Evolutionary conservation across 306 rosid species (phyloP).

Genomic region (Begonia masoniana): DNA sequence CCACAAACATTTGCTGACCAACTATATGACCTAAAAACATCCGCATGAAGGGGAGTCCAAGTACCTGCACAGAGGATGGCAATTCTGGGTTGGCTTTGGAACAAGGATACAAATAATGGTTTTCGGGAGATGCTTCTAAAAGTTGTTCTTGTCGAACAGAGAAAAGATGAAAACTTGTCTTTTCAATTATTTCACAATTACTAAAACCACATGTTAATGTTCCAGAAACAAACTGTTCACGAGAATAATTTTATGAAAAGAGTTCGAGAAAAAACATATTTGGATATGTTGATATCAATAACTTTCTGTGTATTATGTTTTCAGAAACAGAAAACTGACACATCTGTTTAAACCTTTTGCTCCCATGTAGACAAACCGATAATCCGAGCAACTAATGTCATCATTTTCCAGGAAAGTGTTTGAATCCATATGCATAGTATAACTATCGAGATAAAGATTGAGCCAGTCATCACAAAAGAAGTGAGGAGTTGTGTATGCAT

Average conservation of each 20-base stretch:
- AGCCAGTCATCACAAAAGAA: constrained; percentile 94
- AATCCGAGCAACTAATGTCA: constrained; percentile 83
- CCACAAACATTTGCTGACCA: constrained; percentile 95
- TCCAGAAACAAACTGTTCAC: no score
- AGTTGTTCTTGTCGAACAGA: no score
- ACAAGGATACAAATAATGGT: neutral
- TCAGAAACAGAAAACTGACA: neutral
- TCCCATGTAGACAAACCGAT: constrained; percentile 92
- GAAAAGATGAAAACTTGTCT: no score
- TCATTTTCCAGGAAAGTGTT: constrained; percentile 34
- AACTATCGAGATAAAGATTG: constrained; percentile 73
- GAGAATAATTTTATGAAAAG: no score
- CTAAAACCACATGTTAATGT: no score
- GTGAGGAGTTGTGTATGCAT: constrained; percentile 59
- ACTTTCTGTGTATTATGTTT: no score
- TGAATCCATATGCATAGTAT: constrained; percentile 48
- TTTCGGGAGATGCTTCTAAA: neutral
- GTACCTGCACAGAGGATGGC: constrained; percentile 46
- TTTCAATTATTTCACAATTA: no score
- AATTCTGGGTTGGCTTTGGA: neutral
- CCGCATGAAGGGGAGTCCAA: constrained; percentile 98
- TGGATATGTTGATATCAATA: no score
- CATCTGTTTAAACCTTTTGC: constrained; percentile 46
- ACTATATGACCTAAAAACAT: constrained; percentile 91
- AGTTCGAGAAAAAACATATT: no score